Evolutionary conservation across 306 rosid genomes (phyloP).

Genomic region (Fagus crenata): DNA sequence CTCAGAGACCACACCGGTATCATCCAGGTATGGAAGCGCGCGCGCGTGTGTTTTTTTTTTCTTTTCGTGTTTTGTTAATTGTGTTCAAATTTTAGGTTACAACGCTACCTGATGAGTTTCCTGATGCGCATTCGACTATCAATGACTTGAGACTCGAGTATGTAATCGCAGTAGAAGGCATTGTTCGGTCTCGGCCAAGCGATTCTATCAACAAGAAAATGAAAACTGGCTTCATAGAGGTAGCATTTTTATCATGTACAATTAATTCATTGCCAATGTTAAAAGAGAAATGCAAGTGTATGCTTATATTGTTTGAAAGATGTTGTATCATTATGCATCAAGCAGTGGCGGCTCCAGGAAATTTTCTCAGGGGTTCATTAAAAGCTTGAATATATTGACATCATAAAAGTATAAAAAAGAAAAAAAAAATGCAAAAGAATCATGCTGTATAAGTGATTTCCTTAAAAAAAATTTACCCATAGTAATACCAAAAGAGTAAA

Average conservation of each 20-base stretch:
- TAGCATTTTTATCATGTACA: constrained; percentile 15
- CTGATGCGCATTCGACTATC: constrained; percentile 64
- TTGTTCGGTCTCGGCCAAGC: constrained; percentile 71
- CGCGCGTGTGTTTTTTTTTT: not conserved
- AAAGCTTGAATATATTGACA: too few relatives aligned
- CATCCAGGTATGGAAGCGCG: constrained; percentile 54
- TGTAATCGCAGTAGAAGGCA: constrained; percentile 86
- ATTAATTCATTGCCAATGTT: too few relatives aligned
- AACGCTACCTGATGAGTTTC: constrained; percentile 91
- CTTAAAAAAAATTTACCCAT: too few relatives aligned
- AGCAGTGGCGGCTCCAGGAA: not conserved
- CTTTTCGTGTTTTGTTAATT: constrained; percentile 16
- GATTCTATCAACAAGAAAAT: constrained; percentile 77
- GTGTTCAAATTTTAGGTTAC: constrained; percentile 53
- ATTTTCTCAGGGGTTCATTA: too few relatives aligned
- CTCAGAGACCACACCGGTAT: constrained; percentile 83
- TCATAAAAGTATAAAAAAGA: too few relatives aligned
- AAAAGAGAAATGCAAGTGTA: too few relatives aligned
- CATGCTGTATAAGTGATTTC: too few relatives aligned
- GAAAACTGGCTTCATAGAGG: constrained; percentile 89
- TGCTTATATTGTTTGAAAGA: too few relatives aligned
- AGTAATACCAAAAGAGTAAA: too few relatives aligned
- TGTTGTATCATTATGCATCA: not conserved
- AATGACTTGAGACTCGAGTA: constrained; percentile 79
- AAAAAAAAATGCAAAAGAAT: too few relatives aligned